Conservation (phyloP, 306 rosid species). For the Inga leiocalycina region DNA sequence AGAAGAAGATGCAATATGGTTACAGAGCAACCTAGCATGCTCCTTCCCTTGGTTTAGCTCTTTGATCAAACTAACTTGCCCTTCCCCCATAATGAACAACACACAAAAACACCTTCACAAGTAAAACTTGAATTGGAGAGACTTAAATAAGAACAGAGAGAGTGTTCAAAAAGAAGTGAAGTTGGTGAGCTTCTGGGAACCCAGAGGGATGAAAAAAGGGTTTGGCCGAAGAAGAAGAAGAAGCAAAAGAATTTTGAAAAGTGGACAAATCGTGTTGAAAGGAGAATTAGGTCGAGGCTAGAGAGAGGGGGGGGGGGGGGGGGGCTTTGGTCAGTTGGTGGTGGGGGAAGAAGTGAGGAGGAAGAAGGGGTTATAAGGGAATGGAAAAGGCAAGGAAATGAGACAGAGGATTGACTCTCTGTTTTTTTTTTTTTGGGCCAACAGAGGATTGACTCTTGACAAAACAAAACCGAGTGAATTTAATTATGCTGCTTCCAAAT, state of each 20-base stretch:
- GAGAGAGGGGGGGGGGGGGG: not conserved
- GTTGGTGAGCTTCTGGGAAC: not conserved
- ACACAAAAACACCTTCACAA: not conserved
- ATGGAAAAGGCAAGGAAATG: constrained; percentile 52
- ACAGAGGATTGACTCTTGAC: constrained; percentile 37
- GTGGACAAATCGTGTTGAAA: too few relatives aligned
- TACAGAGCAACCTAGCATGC: constrained; percentile 55
- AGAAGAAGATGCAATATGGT: constrained; percentile 43
- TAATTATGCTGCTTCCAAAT: not conserved
- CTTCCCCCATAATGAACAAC: constrained; percentile 51
- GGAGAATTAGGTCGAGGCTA: too few relatives aligned
- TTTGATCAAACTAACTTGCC: constrained; percentile 42
- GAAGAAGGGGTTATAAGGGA: constrained; percentile 43
- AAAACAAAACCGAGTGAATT: not conserved
- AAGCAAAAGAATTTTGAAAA: not conserved
- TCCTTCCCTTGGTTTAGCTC: constrained; percentile 71
- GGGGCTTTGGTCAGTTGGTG: not conserved
- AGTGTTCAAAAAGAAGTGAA: not conserved
- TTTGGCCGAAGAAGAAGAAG: not conserved
- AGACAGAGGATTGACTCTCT: constrained; percentile 40
- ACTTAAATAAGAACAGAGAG: not conserved
- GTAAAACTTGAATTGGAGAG: not conserved
- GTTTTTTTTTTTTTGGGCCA: too few relatives aligned
- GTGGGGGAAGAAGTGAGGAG: constrained; percentile 49
- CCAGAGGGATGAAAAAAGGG: not conserved